These are phyloP conservation scores for Fraxinus cuspidata DNA, from an alignment of 257 asterid genomes.

Conservation along the genomic window DNA sequence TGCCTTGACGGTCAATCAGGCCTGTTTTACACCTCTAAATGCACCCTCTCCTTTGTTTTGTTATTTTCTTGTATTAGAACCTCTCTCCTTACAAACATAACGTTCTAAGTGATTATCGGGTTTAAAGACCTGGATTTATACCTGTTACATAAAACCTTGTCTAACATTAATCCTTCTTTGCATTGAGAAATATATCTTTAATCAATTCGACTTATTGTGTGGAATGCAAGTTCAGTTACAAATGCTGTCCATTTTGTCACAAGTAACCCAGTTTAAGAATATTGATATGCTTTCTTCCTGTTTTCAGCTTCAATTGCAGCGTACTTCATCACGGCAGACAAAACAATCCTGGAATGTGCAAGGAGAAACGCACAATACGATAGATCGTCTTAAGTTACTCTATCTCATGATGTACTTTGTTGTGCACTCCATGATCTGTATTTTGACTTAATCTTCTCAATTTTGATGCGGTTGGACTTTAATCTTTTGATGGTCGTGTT, in stretches of 20 bases:
- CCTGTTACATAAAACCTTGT: not conserved
- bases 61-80: not conserved
- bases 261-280: not conserved
- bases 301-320: conserved; percentile 76
- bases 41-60: not conserved
- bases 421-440: not conserved
- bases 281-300: not conserved
- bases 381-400: conserved; percentile 34
- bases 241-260: not conserved
- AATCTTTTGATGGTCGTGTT: not conserved
- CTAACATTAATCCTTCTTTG: not conserved
- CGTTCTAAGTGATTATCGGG: not conserved
- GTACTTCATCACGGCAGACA: conserved; percentile 83
- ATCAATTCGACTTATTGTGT: conserved; percentile 9
- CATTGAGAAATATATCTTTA: conserved; percentile 16
- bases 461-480: not conserved
- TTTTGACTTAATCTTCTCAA: not conserved
- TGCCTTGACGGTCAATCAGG: not conserved
- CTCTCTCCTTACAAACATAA: not conserved
- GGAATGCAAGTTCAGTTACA: conserved; percentile 24
- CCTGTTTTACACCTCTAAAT: not conserved
- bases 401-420: not conserved
- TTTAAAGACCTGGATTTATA: conserved; percentile 6
- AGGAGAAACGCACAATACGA: conserved; percentile 60
- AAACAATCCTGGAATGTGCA: conserved; percentile 75